A percentile compares a stretch with the other conserved stretches of the same genome.
Conservation (phyloP, 352 stramenopile species). For the Phytophthora pistaciae region DNA sequence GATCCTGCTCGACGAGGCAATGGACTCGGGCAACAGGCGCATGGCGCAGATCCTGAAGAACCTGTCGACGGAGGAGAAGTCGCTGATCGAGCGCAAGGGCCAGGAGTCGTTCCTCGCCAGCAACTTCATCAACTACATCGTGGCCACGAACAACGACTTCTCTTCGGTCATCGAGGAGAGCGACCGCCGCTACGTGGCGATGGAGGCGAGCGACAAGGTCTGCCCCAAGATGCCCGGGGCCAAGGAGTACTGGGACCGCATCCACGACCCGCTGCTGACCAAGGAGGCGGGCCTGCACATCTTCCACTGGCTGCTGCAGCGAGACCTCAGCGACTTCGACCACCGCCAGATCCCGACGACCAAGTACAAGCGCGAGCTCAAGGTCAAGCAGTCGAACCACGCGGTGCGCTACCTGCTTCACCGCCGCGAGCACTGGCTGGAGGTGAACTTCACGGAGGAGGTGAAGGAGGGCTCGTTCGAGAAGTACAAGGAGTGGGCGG, state of each 20-base stretch:
- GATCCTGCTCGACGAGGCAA: neutral
- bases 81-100: neutral
- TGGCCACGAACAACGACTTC: slow-evolving; percentile 1
- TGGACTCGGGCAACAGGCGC: neutral
- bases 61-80: neutral
- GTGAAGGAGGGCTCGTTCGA: neutral
- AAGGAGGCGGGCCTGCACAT: neutral
- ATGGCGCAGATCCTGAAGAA: neutral
- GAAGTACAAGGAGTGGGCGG: neutral
- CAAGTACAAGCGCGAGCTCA: neutral
- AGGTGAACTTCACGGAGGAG: neutral
- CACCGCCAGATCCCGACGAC: neutral
- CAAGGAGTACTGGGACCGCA: slow-evolving; percentile 1
- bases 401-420: neutral
- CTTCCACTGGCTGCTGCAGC: slow-evolving; percentile 5
- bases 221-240: neutral
- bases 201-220: neutral
- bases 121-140: neutral
- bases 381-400: neutral
- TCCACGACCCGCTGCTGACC: neutral
- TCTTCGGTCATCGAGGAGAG: slow-evolving; percentile 1
- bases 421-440: neutral
- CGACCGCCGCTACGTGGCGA: neutral
- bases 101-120: neutral
- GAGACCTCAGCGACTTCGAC: neutral